A percentile compares a stretch with the other conserved stretches of the same genome.
Evolutionary conservation across 208 protist genomes (phyloP).

Genomic region (Wallacemonas sp.): DNA sequence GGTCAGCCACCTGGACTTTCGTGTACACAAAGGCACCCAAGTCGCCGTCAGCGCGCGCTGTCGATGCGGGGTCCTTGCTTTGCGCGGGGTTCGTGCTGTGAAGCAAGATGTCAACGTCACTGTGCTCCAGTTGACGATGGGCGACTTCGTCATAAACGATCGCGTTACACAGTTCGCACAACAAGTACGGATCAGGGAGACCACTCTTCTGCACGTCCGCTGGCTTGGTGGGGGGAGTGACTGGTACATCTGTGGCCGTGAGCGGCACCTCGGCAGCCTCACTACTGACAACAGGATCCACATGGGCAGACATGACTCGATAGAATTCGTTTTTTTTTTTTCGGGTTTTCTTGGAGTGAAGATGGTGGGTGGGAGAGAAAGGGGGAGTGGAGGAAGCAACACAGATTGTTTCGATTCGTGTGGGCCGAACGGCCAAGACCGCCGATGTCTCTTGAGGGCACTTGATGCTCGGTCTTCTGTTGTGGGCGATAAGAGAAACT

Average conservation of each 20-base stretch:
- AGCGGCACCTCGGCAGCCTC: neutral
- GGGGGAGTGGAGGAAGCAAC: too few relatives aligned
- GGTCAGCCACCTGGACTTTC: conserved; percentile 31
- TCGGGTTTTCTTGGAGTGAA: neutral
- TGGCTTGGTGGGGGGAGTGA: neutral
- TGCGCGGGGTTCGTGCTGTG: neutral
- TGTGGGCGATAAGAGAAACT: too few relatives aligned
- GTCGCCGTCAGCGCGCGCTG: neutral
- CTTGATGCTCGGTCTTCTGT: too few relatives aligned
- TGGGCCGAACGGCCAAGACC: too few relatives aligned
- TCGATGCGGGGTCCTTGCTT: neutral
- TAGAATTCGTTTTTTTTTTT: neutral
- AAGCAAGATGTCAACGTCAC: conserved; percentile 14
- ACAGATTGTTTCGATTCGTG: too few relatives aligned
- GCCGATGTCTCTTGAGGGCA: too few relatives aligned
- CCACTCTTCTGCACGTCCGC: neutral
- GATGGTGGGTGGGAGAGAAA: too few relatives aligned
- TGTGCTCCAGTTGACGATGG: conserved; percentile 20
- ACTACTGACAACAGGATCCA: neutral
- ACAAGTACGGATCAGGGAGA: conserved; percentile 10
- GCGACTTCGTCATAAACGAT: conserved; percentile 22
- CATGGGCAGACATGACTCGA: too few relatives aligned
- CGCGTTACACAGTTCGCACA: conserved; percentile 40
- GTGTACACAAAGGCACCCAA: conserved; percentile 38
- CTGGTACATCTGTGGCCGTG: neutral